A percentile compares a stretch with the other conserved stretches of the same genome.
Evolutionary conservation across 495 filamentous ascomycete genomes (phyloP).

Genomic region (Penicillium cosmopolitanum): DNA sequence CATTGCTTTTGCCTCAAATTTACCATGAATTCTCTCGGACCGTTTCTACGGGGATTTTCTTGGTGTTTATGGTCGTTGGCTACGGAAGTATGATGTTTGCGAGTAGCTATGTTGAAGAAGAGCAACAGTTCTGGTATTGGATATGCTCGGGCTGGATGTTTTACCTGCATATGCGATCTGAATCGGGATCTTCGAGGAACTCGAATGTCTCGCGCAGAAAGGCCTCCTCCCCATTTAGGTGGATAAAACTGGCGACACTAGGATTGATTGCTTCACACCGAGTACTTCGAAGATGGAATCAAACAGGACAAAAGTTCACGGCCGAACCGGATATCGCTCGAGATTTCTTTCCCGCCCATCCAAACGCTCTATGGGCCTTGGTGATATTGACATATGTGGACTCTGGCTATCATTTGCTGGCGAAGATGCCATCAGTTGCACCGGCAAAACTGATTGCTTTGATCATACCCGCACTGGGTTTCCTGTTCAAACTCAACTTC

Average conservation of each 20-base stretch:
- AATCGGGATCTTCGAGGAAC: constrained; percentile 1
- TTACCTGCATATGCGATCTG: constrained; percentile 61
- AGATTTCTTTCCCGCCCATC: constrained; percentile 63
- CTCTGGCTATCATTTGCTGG: constrained; percentile 39
- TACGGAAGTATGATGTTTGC: constrained; percentile 95
- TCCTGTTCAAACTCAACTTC: constrained; percentile 85
- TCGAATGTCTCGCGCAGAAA: neutral
- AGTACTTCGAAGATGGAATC: constrained; percentile 82
- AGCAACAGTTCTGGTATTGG: constrained; percentile 99
- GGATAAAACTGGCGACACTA: constrained; percentile 20
- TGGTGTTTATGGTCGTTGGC: constrained; percentile 45
- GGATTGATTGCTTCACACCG: constrained; percentile 54
- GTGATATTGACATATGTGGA: constrained; percentile 70
- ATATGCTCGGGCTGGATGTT: constrained; percentile 74
- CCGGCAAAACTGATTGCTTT: constrained; percentile 27
- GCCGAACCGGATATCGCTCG: constrained; percentile 84
- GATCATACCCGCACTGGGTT: constrained; percentile 51
- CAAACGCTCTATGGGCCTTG: constrained; percentile 71
- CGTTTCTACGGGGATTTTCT: constrained; percentile 32
- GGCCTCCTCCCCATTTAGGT: neutral
- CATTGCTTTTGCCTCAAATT: constrained; percentile 35
- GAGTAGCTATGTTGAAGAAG: constrained; percentile 96
- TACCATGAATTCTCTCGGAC: constrained; percentile 26
- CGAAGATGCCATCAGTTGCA: constrained; percentile 32
- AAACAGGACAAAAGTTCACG: constrained; percentile 93